A percentile compares a stretch with the other conserved stretches of the same genome.
phyloP scores from a whole-genome alignment of 495 filamentous ascomycete genomes.

The Lasiosphaeria hispida region DNA sequence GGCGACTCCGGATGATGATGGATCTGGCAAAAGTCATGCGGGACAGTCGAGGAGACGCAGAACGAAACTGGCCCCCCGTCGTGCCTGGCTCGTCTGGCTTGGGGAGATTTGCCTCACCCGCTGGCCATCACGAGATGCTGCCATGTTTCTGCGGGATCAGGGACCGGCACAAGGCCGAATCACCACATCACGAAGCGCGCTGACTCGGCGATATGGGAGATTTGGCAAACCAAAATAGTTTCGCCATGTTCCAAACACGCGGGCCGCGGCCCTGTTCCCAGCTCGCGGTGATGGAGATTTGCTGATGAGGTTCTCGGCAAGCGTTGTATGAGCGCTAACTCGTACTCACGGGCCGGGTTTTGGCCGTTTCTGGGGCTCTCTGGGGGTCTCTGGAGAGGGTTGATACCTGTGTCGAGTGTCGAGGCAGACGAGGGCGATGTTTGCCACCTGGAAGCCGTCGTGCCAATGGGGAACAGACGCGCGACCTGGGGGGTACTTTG shows the following conservation, averaged over 20 bases:
- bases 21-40: slow-evolving; percentile 31
- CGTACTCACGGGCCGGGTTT: too few relatives aligned
- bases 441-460: neutral
- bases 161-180: neutral
- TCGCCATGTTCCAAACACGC: slow-evolving; percentile 8
- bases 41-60: slow-evolving; percentile 10
- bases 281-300: neutral
- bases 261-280: slow-evolving; percentile 3
- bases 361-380: too few relatives aligned
- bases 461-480: neutral
- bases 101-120: neutral
- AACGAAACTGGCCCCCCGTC: slow-evolving; percentile 20
- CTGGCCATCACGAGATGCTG: slow-evolving; percentile 7
- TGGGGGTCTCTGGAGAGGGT: too few relatives aligned
- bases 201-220: slow-evolving; percentile 18
- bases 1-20: slow-evolving; percentile 26
- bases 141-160: slow-evolving; percentile 13
- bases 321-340: too few relatives aligned
- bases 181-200: slow-evolving; percentile 19
- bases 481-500: slow-evolving; percentile 11
- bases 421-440: neutral
- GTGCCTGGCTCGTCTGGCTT: neutral
- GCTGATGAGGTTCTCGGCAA: neutral
- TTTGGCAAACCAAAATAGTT: slow-evolving; percentile 1
- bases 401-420: neutral